Evolutionary conservation across 2,329 filamentous ascomycete genomes (phyloP).

Genomic region (Coleophoma cylindrospora): DNA sequence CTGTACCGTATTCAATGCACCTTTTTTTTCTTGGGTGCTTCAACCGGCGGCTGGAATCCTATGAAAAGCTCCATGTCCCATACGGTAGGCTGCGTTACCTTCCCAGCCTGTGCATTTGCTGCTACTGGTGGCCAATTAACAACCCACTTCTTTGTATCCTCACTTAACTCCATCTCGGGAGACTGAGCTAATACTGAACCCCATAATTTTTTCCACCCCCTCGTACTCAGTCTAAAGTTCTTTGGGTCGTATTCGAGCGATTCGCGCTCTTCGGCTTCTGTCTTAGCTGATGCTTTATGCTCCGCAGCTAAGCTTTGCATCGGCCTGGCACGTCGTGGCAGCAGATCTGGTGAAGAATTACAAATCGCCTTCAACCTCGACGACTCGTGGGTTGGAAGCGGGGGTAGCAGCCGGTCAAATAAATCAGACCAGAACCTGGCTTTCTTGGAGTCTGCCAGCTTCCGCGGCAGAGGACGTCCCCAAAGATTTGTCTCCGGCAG

Average conservation of each 20-base stretch:
- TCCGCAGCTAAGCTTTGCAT: neutral
- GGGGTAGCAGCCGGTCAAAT: slow-evolving; percentile 46
- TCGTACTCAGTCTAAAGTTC: no score
- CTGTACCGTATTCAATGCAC: neutral
- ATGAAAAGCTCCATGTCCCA: slow-evolving; percentile 42
- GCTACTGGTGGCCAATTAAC: slow-evolving; percentile 40
- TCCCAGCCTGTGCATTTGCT: slow-evolving; percentile 23
- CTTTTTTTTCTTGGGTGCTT: neutral
- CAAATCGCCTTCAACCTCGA: slow-evolving; percentile 36
- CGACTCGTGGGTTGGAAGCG: slow-evolving; percentile 50
- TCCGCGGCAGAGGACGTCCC: slow-evolving; percentile 38
- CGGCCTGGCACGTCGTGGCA: slow-evolving; percentile 17
- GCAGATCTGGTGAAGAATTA: slow-evolving; percentile 6
- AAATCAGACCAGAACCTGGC: slow-evolving; percentile 42
- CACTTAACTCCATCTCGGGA: slow-evolving; percentile 33
- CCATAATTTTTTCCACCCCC: slow-evolving; percentile 40
- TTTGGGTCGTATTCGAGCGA: neutral
- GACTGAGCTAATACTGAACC: slow-evolving; percentile 37
- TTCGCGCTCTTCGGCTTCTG: neutral
- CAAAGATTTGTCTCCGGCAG: slow-evolving; percentile 43
- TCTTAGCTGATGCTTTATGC: neutral
- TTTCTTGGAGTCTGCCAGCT: slow-evolving; percentile 35
- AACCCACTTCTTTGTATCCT: slow-evolving; percentile 22
- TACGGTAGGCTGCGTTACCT: slow-evolving; percentile 16
- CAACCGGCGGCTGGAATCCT: slow-evolving; percentile 29